A percentile compares a stretch with the other conserved stretches of the same genome.
Conservation (phyloP, 2,329 filamentous ascomycete genomes). For the Fusarium tricinctum region DNA sequence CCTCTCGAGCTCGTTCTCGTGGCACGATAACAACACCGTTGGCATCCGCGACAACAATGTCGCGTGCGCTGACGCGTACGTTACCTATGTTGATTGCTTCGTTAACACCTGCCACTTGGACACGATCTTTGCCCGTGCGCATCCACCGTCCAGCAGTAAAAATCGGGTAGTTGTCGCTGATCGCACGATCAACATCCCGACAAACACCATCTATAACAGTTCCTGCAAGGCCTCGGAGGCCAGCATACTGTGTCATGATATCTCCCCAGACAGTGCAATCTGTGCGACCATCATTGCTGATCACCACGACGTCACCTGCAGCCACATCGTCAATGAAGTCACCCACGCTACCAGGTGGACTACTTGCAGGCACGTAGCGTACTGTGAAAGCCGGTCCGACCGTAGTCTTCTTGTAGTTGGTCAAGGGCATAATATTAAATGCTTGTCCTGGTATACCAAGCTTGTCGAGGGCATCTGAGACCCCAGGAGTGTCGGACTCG, state of each 20-base stretch:
- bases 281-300: slow-evolving; percentile 53
- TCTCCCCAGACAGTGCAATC: slow-evolving; percentile 56
- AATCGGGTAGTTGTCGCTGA: slow-evolving; percentile 7
- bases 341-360: neutral
- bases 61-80: slow-evolving; percentile 5
- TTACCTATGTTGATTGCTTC: slow-evolving; percentile 1
- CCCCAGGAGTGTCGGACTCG: neutral
- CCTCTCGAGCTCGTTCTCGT: slow-evolving; percentile 2
- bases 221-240: slow-evolving; percentile 31
- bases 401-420: slow-evolving; percentile 2
- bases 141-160: slow-evolving; percentile 13
- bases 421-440: slow-evolving; percentile 8
- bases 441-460: slow-evolving; percentile 5
- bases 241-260: slow-evolving; percentile 55
- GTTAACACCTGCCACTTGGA: slow-evolving; percentile 2
- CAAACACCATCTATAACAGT: slow-evolving; percentile 14
- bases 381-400: slow-evolving; percentile 12
- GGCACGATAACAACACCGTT: slow-evolving; percentile 15
- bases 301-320: slow-evolving; percentile 49
- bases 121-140: slow-evolving; percentile 6
- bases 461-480: slow-evolving; percentile 16
- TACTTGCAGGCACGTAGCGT: slow-evolving; percentile 5
- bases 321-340: slow-evolving; percentile 17
- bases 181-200: slow-evolving; percentile 12
- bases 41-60: slow-evolving; percentile 12